Conservation (phyloP, 345 rosid genomes). For the Ricinus communis region DNA sequence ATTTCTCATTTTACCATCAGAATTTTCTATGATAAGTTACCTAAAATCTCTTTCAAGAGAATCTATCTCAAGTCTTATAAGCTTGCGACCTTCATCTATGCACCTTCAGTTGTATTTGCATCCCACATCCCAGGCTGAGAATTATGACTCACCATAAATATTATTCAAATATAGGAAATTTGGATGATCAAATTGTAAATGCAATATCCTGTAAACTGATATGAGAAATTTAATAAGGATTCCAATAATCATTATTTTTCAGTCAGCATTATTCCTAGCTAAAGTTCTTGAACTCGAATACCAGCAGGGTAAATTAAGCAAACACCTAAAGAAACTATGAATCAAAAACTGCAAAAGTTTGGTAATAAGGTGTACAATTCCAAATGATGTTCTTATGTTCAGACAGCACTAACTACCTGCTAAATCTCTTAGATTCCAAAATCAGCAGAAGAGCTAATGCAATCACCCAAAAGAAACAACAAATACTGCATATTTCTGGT, state of each 20-base stretch:
- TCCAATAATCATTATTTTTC: background rate
- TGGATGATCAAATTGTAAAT: background rate
- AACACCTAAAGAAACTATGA: conserved; percentile 9
- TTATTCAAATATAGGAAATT: background rate
- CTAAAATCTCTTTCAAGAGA: background rate
- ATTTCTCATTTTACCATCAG: conserved; percentile 1
- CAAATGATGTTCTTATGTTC: background rate
- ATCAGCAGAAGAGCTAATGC: background rate
- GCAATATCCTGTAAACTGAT: background rate
- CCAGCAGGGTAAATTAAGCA: background rate
- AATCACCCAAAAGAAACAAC: conserved; percentile 5
- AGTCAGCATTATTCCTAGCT: background rate
- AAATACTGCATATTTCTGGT: background rate
- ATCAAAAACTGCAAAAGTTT: background rate
- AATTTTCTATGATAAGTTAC: background rate
- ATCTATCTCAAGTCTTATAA: background rate
- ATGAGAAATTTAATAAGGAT: background rate
- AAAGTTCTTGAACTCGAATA: background rate
- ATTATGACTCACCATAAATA: background rate
- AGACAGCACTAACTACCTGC: background rate
- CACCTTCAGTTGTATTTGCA: background rate
- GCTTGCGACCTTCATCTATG: background rate
- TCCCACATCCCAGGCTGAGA: background rate
- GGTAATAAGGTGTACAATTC: background rate
- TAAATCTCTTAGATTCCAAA: conserved; percentile 3